These are phyloP conservation scores for Phyllosticta citrichinensis DNA, from an alignment of 2,329 filamentous ascomycete species.

Conservation along the genomic window DNA sequence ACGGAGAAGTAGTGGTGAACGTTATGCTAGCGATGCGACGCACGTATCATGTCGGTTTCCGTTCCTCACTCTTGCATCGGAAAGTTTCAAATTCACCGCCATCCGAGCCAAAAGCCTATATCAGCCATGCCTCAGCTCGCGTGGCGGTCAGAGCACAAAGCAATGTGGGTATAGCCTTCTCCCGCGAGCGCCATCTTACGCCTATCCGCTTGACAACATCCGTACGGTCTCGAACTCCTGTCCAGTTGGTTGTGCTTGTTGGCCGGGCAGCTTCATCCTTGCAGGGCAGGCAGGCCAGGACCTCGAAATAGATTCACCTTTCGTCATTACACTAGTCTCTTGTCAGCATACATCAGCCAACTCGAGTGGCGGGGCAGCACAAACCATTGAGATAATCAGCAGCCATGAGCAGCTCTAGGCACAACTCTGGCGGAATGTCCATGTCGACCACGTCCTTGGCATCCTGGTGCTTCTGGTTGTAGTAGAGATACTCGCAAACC, in stretches of 20 bases:
- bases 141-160: not conserved
- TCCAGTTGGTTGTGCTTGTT: not conserved
- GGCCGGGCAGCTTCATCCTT: not conserved
- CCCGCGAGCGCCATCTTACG: not conserved
- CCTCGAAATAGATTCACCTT: not conserved
- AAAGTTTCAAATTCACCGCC: not conserved
- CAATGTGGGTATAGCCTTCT: not conserved
- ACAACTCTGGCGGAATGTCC: constrained; percentile 70
- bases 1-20: not conserved
- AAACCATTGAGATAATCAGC: constrained; percentile 61
- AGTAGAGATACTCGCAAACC: constrained; percentile 74
- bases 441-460: constrained; percentile 66
- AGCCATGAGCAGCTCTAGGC: constrained; percentile 66
- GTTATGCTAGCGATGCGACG: not conserved
- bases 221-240: not conserved
- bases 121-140: not conserved
- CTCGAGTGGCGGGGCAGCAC: not conserved
- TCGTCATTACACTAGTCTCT: not conserved
- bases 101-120: not conserved
- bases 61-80: not conserved
- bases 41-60: not conserved
- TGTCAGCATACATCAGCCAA: not conserved
- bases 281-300: not conserved
- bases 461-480: constrained; percentile 65
- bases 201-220: not conserved